Base-by-base conservation (phyloP, 495 filamentous ascomycete species). In the Aspergillus incahuasiensis region DNA sequence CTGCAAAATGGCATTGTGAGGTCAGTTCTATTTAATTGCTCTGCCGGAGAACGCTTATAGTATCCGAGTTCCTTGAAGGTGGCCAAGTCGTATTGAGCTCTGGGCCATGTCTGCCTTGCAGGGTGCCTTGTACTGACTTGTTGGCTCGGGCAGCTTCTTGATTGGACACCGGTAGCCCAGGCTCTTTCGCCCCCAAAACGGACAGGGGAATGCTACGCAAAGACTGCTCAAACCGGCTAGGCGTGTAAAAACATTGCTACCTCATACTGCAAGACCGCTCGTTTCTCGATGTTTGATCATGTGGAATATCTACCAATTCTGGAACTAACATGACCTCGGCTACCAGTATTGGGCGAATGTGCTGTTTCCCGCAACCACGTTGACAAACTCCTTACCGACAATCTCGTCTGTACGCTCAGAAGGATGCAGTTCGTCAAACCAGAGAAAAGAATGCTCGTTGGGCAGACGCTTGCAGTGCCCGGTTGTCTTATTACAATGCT, bases 381-480 rank as follows among this genome's bases (percentile, higher is more conserved):
- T 78, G 20, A 82, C 68, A 68, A 89, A 88, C 59, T 82, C 77
- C 51, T 72, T 63, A 15, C 79, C 86, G 55, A 90, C 74, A 18
- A 78, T 59, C 43, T 74, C 48, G 49, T 74, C 66, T 7, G 80
- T 75, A 70, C 80, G 77, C 63, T 82, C 72, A n/a, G 77, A 81
- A 15, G 86, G 84, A 69, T 90, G 87, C 63, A 90, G 67, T 63
- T 82, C 79, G 68, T 90, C 86, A 55, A 75, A 79, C 76, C 79
- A 79, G 61, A 79, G 50, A 54, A 73, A 84, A 25, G 65, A 74
- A 55, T 77, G 72, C 54, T 61, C 64, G 22, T 63, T 61, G 11
- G 63, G 51, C 19, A 62, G 44, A 4, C 60, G 58, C 49, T 67
- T 68, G 54, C 67, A 70, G 21, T 64, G 57, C 8, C 47, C 52